Evolutionary conservation across 2,329 filamentous ascomycete species (phyloP).

Genomic region (Fusarium compactum): DNA sequence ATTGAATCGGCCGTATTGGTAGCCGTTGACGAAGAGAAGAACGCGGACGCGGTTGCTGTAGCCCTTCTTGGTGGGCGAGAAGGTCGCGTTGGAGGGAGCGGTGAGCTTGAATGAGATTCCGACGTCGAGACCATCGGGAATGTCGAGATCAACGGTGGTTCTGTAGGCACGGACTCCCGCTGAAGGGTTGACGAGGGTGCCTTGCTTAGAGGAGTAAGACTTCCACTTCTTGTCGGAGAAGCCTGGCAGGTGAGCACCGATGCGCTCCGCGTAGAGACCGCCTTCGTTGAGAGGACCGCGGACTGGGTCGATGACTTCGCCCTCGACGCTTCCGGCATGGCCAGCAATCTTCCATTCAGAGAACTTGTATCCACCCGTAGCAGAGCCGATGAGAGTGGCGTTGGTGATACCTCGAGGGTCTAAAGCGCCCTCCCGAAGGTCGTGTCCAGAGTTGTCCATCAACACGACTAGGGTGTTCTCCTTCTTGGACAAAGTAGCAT

Average conservation of each 20-base stretch:
- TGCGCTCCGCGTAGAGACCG: slow-evolving; percentile 67
- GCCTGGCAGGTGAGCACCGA: slow-evolving; percentile 70
- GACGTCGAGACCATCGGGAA: slow-evolving; percentile 66
- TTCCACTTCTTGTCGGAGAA: slow-evolving; percentile 63
- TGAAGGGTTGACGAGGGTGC: slow-evolving; percentile 57
- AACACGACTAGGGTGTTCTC: slow-evolving; percentile 66
- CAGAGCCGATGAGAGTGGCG: slow-evolving; percentile 60
- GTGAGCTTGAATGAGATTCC: slow-evolving; percentile 67
- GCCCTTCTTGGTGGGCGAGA: slow-evolving; percentile 47
- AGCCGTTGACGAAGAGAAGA: slow-evolving; percentile 73
- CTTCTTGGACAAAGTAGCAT: slow-evolving; percentile 57
- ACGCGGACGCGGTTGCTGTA: slow-evolving; percentile 59
- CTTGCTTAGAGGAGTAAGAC: slow-evolving; percentile 43
- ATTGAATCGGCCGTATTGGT: slow-evolving; percentile 71
- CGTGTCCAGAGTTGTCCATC: slow-evolving; percentile 71
- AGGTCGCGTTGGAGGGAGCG: slow-evolving; percentile 56
- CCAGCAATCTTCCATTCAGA: slow-evolving; percentile 69
- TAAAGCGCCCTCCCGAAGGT: slow-evolving; percentile 61
- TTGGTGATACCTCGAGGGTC: slow-evolving; percentile 65
- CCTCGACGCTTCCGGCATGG: slow-evolving; percentile 63
- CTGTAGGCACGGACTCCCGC: slow-evolving; percentile 69
- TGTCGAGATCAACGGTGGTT: slow-evolving; percentile 61
- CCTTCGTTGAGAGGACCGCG: slow-evolving; percentile 69
- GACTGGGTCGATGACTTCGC: slow-evolving; percentile 64
- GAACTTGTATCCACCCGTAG: slow-evolving; percentile 54